Conservation (phyloP, 2,329 filamentous ascomycete species). For the Dendryphion nanum region DNA sequence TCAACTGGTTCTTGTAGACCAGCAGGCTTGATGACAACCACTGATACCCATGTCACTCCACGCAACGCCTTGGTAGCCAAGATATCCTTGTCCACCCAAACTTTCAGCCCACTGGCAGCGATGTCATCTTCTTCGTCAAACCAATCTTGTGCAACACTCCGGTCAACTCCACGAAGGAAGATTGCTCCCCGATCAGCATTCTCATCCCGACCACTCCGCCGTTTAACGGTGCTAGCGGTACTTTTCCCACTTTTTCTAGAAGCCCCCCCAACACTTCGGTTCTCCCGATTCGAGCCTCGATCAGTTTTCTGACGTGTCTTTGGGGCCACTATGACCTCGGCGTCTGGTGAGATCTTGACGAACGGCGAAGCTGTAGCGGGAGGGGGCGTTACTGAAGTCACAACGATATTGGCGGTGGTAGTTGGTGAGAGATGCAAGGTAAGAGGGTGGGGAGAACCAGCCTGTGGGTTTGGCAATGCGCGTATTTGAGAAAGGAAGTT, state of each 20-base stretch:
- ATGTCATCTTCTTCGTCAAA: constrained; percentile 65
- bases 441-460: constrained; percentile 69
- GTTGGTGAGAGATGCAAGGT: constrained; percentile 93
- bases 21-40: constrained; percentile 84
- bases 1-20: constrained; percentile 71
- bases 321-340: constrained; percentile 94
- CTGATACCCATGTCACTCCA: constrained; percentile 72
- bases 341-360: constrained; percentile 88
- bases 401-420: constrained; percentile 86
- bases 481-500: constrained; percentile 92
- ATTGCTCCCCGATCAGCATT: constrained; percentile 63
- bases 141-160: constrained; percentile 67
- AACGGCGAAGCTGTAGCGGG: constrained; percentile 70
- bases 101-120: constrained; percentile 58
- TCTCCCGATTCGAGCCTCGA: constrained; percentile 65
- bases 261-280: constrained; percentile 74
- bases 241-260: constrained; percentile 78
- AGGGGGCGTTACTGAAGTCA: constrained; percentile 78
- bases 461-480: constrained; percentile 80
- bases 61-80: constrained; percentile 70
- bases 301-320: constrained; percentile 75
- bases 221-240: constrained; percentile 67
- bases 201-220: constrained; percentile 60
- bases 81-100: constrained; percentile 84
- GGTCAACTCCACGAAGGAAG: constrained; percentile 79